These are phyloP conservation scores for Schizothecium vesticola DNA, from an alignment of 495 filamentous ascomycete genomes.

Conservation along the genomic window DNA sequence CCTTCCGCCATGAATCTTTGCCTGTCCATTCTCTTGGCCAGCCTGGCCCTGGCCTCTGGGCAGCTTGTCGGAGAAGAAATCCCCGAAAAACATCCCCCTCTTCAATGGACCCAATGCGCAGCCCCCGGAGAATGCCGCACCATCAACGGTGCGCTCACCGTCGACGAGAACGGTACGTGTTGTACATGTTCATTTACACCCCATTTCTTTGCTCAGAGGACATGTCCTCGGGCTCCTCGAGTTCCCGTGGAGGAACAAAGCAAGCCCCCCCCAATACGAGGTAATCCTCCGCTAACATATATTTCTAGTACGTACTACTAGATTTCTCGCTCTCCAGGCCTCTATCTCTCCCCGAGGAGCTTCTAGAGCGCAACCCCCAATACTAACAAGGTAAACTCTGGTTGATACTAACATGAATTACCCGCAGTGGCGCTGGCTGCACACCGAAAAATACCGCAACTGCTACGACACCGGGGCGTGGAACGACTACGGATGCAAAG, in stretches of 20 bases:
- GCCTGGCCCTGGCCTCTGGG: constrained; percentile 13
- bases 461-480: constrained; percentile 40
- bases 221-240: too few species aligned
- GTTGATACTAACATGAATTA: too few species aligned
- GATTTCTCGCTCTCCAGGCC: too few species aligned
- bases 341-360: too few species aligned
- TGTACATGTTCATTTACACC: not conserved
- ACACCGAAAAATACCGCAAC: constrained; percentile 29
- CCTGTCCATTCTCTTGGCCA: not conserved
- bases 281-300: not conserved
- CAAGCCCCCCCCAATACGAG: too few species aligned
- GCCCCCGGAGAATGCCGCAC: constrained; percentile 40
- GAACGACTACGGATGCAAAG: constrained; percentile 28
- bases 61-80: constrained; percentile 47
- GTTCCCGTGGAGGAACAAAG: not conserved
- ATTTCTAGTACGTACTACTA: not conserved
- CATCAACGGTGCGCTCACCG: constrained; percentile 32
- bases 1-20: constrained; percentile 16
- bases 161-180: constrained; percentile 21
- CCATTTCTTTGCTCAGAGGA: too few species aligned
- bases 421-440: constrained; percentile 39
- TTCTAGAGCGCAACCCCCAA: too few species aligned
- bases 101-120: constrained; percentile 52
- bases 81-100: constrained; percentile 50
- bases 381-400: too few species aligned